Evolutionary conservation across 805 yeast species (phyloP).

Genomic region (Isabelozyma heimii): DNA sequence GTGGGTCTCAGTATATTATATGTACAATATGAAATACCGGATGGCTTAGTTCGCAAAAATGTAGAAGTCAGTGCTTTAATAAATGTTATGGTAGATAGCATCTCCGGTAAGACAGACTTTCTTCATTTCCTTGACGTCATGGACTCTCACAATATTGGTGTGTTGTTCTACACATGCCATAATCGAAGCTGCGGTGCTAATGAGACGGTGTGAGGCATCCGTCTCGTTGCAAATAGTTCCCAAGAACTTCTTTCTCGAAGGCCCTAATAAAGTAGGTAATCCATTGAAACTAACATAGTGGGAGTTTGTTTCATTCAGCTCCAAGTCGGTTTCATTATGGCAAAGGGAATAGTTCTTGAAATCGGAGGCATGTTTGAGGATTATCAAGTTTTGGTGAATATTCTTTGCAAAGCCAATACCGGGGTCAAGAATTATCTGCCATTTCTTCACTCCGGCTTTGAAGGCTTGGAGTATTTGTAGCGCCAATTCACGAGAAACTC

Average conservation of each 20-base stretch:
- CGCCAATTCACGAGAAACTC: slow-evolving; percentile 65
- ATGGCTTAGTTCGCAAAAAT: too few species aligned
- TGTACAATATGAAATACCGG: too few species aligned
- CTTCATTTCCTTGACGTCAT: slow-evolving; percentile 63
- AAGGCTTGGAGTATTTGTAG: slow-evolving; percentile 55
- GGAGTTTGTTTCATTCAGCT: slow-evolving; percentile 9
- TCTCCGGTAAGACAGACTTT: slow-evolving; percentile 60
- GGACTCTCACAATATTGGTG: slow-evolving; percentile 83
- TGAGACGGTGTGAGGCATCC: slow-evolving; percentile 58
- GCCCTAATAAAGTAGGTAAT: slow-evolving; percentile 75
- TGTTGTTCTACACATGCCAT: slow-evolving; percentile 72
- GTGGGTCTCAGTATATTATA: too few species aligned
- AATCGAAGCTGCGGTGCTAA: slow-evolving; percentile 75
- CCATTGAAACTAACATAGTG: slow-evolving; percentile 45
- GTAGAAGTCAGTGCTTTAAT: not conserved
- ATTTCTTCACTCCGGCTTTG: slow-evolving; percentile 65
- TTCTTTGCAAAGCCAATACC: slow-evolving; percentile 96
- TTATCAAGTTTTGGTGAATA: slow-evolving; percentile 61
- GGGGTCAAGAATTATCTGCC: slow-evolving; percentile 93
- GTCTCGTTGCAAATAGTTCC: slow-evolving; percentile 66
- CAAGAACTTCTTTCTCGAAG: slow-evolving; percentile 84
- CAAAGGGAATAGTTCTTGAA: slow-evolving; percentile 47
- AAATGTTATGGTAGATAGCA: slow-evolving; percentile 53
- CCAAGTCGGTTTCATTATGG: slow-evolving; percentile 11
- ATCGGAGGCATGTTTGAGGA: slow-evolving; percentile 52